Evolutionary conservation across 371 early-diverging fungal species (phyloP).

Genomic region (Syncephalastrum contaminatum): DNA sequence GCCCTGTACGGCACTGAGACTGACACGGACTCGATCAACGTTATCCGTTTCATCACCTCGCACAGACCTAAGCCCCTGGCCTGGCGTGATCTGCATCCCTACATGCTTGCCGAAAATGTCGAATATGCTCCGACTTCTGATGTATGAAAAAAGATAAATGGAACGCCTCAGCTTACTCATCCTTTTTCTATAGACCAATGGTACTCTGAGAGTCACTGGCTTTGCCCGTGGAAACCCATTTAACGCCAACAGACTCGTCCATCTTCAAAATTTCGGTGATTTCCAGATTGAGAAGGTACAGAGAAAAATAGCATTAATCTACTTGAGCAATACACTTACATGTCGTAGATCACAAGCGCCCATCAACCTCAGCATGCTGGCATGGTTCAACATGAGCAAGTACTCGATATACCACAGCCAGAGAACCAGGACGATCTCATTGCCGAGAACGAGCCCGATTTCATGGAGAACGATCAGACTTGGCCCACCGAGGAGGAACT

Average conservation of each 20-base stretch:
- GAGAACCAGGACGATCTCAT: conserved; percentile 74
- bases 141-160: conserved; percentile 9
- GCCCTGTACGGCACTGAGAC: conserved; percentile 67
- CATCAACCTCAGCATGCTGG: conserved; percentile 14
- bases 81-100: conserved; percentile 91
- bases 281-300: conserved; percentile 80
- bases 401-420: conserved; percentile 64
- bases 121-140: conserved; percentile 53
- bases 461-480: conserved; percentile 93
- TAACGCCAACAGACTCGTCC: conserved; percentile 86
- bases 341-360: conserved; percentile 31
- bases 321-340: background rate
- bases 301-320: background rate
- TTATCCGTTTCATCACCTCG: conserved; percentile 67
- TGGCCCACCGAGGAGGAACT: conserved; percentile 97
- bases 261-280: conserved; percentile 90
- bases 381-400: conserved; percentile 48
- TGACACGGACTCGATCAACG: conserved; percentile 49
- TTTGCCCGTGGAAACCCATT: conserved; percentile 78
- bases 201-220: conserved; percentile 81
- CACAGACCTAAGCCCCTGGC: conserved; percentile 75
- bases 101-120: conserved; percentile 79
- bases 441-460: conserved; percentile 85
- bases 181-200: conserved; percentile 30
- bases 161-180: background rate